phyloP scores from a whole-genome alignment of 805 yeast genomes.

The Pichia membranifaciens region DNA sequence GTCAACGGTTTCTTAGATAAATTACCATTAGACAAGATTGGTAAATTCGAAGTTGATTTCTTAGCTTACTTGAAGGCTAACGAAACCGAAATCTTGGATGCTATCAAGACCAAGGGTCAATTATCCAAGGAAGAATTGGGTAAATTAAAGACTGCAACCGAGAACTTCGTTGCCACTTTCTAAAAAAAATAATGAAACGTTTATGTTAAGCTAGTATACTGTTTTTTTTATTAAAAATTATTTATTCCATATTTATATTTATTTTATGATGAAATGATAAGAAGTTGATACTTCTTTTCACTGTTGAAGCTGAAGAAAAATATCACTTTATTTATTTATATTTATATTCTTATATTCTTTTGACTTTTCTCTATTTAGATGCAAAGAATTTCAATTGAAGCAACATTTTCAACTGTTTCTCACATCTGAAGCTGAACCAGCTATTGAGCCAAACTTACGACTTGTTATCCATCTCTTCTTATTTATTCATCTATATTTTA shows the following conservation, averaged over 20 bases:
- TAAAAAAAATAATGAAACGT: conserved; percentile 29
- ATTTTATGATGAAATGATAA: conserved; percentile 20
- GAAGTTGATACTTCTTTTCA: conserved; percentile 8
- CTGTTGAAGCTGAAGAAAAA: conserved; percentile 1
- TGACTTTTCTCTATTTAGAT: conserved; percentile 5
- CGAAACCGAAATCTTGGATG: conserved; percentile 75
- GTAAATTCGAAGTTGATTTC: conserved; percentile 89
- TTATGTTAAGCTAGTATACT: conserved; percentile 11
- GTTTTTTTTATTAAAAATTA: conserved; percentile 10
- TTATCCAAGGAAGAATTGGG: conserved; percentile 82
- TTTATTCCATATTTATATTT: conserved; percentile 20
- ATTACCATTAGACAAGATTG: conserved; percentile 78
- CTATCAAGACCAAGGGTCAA: conserved; percentile 86
- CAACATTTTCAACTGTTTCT: neutral
- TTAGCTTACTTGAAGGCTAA: conserved; percentile 86
- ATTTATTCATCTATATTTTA: too few species aligned
- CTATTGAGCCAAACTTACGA: too few species aligned
- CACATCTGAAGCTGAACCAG: too few species aligned
- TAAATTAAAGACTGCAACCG: conserved; percentile 85
- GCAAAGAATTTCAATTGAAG: conserved; percentile 3
- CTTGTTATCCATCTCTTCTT: too few species aligned
- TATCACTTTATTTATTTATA: conserved; percentile 2
- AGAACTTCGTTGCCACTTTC: conserved; percentile 89
- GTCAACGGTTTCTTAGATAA: conserved; percentile 97
- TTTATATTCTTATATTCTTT: conserved; percentile 4